Evolutionary conservation across 31 red algal species (phyloP).

Genomic region (Asparagopsis taxiformis): DNA sequence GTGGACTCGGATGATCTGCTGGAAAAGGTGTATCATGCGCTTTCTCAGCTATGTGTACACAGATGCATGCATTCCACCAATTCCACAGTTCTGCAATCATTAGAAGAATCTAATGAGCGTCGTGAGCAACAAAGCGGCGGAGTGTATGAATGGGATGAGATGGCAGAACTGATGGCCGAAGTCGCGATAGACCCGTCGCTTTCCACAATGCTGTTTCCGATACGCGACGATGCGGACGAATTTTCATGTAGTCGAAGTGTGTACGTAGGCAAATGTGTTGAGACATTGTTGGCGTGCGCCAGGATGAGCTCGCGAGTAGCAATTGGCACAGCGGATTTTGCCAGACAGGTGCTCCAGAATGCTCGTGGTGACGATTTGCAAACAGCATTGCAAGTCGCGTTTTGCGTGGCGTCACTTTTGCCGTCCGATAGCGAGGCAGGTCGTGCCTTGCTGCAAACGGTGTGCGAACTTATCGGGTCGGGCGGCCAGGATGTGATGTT

Average conservation of each 20-base stretch:
- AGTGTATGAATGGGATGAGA: constrained; percentile 4
- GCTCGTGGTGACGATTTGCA: too few relatives aligned
- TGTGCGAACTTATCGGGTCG: too few relatives aligned
- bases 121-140: background rate
- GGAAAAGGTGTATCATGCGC: background rate
- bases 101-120: background rate
- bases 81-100: background rate
- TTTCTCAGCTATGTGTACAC: background rate
- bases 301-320: background rate
- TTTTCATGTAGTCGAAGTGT: background rate
- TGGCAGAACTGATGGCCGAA: constrained; percentile 4
- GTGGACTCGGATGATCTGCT: background rate
- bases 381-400: too few relatives aligned
- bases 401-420: too few relatives aligned
- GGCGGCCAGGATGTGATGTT: too few relatives aligned
- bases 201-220: background rate
- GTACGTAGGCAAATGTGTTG: constrained; percentile 11
- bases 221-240: background rate
- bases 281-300: constrained; percentile 6
- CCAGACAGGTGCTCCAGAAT: too few relatives aligned
- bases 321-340: too few relatives aligned
- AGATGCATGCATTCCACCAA: constrained; percentile 2
- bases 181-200: constrained; percentile 12
- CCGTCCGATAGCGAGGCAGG: too few relatives aligned
- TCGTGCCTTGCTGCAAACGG: too few relatives aligned